Percentiles rank a stretch among this genome's conserved stretches.
Conservation (phyloP, 257 asterid genomes). For the Solanum pennellii region DNA sequence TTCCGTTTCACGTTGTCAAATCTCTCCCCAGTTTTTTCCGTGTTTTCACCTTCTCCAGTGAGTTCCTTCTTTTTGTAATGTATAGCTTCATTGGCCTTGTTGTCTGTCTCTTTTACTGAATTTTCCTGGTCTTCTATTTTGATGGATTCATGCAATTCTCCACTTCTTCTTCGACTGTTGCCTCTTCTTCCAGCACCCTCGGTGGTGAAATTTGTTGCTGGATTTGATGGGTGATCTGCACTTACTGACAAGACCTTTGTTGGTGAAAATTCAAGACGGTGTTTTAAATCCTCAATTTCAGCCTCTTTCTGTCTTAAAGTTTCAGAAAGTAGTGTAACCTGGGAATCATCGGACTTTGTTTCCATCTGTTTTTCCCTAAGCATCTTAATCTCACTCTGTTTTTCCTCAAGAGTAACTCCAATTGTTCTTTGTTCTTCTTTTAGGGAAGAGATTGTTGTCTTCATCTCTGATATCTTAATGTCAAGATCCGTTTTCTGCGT, state of each 20-base stretch:
- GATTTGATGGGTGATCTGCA: conserved; percentile 13
- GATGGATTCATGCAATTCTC: background rate
- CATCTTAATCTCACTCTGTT: conserved; percentile 37
- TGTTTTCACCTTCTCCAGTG: background rate
- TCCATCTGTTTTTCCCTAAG: conserved; percentile 12
- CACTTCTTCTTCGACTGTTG: background rate
- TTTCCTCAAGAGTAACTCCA: conserved; percentile 32
- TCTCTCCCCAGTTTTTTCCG: background rate
- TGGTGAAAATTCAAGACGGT: conserved; percentile 7
- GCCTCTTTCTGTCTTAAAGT: conserved; percentile 18
- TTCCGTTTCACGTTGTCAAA: background rate
- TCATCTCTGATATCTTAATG: conserved; percentile 36
- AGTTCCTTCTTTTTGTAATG: background rate
- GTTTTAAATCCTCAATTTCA: conserved; percentile 31
- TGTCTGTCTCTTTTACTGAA: background rate
- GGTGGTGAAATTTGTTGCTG: conserved; percentile 1
- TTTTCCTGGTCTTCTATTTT: background rate
- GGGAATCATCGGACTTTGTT: conserved; percentile 10
- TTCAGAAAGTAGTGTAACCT: conserved; percentile 20
- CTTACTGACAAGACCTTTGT: conserved; percentile 19
- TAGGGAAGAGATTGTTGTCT: conserved; percentile 51
- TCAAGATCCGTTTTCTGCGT: conserved; percentile 37
- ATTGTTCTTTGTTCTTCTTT: conserved; percentile 43
- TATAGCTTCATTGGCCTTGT: background rate
- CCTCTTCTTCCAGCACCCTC: background rate